Evolutionary conservation across 2,329 filamentous ascomycete species (phyloP), one percentile per base, ranked within the genome.

Genomic region (Seiridium unicorne): DNA sequence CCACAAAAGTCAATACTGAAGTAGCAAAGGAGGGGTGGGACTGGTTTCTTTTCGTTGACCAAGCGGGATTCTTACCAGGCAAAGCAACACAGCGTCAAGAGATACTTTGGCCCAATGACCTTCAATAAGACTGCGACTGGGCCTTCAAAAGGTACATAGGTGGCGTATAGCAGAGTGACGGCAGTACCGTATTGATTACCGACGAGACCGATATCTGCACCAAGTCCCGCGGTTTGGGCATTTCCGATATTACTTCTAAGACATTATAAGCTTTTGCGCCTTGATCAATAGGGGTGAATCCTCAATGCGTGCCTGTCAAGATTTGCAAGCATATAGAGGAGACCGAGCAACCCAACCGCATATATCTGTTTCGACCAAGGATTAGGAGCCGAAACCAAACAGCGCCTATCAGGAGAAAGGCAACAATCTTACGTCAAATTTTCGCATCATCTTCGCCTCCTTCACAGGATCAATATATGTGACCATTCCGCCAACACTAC

Each of bases 261-360:
- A 31, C 34, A 11, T 26, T 38, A 57, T 56, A 40, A 54, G n/a
- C 31, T 42, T 51, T 11, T 31, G 34, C 31, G 9, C 6, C 32
- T 10, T 56, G 8, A 11, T 26, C 3, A 7, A 26, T 46, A 32
- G n/a, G 40, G 34, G 7, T 44, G 18, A 13, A 11, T 18, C 6
- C 26, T 13, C 10, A 11, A 6, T 18, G 58, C 62, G 34, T 18
- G 63, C 62, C 63, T 64, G 54, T 73, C 72, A 9, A 73, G 61
- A 58, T 72, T 72, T 7, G 71, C 68, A 42, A 73, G 64, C 58
- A 73, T 65, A 60, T 72, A 73, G 38, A 72, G 60, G 7, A 73
- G 44, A 10, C 60, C 60, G 11, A 62, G 57, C 10, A 62, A 54
- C 18, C 60, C 60, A 35, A 62, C 44, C 3, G 57, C 60, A 31